Percentiles rank a stretch among this genome's conserved stretches.
Evolutionary conservation across 2,329 filamentous ascomycete genomes (phyloP).

Genomic region (Paraconiothyrium brasiliense): DNA sequence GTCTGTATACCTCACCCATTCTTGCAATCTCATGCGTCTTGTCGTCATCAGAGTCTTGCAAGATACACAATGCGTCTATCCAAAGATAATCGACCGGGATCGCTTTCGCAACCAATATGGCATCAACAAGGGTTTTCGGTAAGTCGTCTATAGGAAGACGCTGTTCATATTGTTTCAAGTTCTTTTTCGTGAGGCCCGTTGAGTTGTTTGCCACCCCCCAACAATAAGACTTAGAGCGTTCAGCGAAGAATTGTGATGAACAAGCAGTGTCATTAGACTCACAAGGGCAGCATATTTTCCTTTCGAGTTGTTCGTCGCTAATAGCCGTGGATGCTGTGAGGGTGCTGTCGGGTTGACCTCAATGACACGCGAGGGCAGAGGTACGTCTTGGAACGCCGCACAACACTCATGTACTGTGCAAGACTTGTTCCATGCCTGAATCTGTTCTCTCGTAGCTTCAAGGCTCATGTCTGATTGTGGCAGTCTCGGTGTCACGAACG

Average conservation of each 20-base stretch:
- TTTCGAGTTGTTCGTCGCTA: background rate
- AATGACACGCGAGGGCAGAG: background rate
- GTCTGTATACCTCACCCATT: background rate
- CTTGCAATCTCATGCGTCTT: background rate
- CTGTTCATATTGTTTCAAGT: background rate
- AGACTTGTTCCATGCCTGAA: background rate
- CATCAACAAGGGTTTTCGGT: background rate
- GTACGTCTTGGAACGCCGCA: background rate
- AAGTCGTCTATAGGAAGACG: background rate
- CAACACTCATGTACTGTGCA: background rate
- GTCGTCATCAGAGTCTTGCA: background rate
- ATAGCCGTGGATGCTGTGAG: background rate
- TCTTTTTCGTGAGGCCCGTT: background rate
- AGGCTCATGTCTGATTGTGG: background rate
- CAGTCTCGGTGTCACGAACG: background rate
- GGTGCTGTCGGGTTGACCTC: background rate
- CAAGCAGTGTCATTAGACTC: background rate
- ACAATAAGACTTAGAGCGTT: background rate
- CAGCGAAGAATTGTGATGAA: no score
- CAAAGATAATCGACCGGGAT: slow-evolving; percentile 17
- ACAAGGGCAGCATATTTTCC: background rate
- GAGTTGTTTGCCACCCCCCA: background rate
- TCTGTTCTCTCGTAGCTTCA: background rate
- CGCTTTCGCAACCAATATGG: background rate
- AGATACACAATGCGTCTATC: slow-evolving; percentile 26